Percentiles rank a stretch among this genome's conserved stretches.
Evolutionary conservation across 176 grass and related monocot genomes (phyloP).

Genomic region (Musa schizocarpa): DNA sequence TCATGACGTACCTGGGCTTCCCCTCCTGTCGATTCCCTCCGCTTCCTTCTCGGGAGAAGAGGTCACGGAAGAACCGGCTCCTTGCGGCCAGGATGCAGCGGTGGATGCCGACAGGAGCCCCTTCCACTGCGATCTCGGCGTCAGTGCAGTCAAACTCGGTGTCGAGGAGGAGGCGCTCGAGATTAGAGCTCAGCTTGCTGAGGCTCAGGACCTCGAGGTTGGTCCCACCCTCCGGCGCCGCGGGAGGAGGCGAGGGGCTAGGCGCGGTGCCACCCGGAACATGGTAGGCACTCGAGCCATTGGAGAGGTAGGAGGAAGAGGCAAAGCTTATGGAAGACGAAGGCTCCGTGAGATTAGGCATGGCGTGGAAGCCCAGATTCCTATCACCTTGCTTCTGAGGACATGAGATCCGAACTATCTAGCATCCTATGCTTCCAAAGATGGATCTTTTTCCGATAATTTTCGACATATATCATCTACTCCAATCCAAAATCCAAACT

Average conservation of each 20-base stretch:
- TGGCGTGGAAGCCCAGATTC: not conserved
- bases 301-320: constrained; percentile 20
- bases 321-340: constrained; percentile 15
- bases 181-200: constrained; percentile 59
- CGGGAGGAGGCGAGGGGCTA: constrained; percentile 5
- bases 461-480: not conserved
- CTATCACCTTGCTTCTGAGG: not conserved
- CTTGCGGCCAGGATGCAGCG: constrained; percentile 84
- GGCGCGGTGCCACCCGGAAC: constrained; percentile 16
- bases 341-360: constrained; percentile 7
- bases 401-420: not conserved
- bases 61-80: constrained; percentile 67
- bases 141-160: constrained; percentile 68
- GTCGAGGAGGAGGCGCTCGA: constrained; percentile 53
- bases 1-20: constrained; percentile 62
- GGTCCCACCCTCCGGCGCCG: constrained; percentile 3
- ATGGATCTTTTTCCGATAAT: not conserved
- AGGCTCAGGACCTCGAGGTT: constrained; percentile 60
- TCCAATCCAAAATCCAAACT: not conserved
- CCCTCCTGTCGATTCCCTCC: constrained; percentile 9
- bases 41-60: constrained; percentile 28
- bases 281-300: constrained; percentile 14
- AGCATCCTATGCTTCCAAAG: not conserved
- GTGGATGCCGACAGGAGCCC: constrained; percentile 54
- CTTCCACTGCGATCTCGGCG: constrained; percentile 68